Base-by-base conservation (phyloP, 208 protist species). In the Wallacemonas sp. region DNA sequence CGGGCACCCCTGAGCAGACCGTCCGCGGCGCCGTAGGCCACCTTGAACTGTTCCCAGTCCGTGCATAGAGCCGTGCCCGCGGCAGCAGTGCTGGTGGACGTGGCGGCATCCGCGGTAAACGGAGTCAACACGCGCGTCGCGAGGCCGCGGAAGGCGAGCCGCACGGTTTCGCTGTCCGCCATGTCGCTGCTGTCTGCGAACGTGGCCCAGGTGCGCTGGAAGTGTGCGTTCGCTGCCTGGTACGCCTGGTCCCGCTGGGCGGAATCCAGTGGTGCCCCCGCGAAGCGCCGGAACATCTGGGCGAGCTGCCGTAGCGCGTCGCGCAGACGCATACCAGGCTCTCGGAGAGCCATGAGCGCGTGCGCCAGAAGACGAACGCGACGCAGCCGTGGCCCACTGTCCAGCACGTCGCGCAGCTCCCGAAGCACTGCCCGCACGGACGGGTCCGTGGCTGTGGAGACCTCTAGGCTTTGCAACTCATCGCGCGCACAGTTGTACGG, bases 401-500 rank as follows among this genome's bases (percentile, higher is more conserved):
- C 60, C 19, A 44, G 37, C 34, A 63, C 38, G 37, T 33, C 19
- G 3, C 44, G 34, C 29, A 68, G 52, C 26, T 59, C 19, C 60
- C 57, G 17, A 3, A 62, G 55, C 24, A 37, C 55, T 3, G 26
- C 10, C 60, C 17, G 21, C 27, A 55, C 36, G 17, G 19, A 12
- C 32, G 34, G 10, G 34, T 3, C 15, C 22, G 21, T 63, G 22
- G 38, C n/a, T 2, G 6, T 38, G 53, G 29, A 29, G n/a, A 9
- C 53, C 8, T 64, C 37, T 19, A 68, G 37, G 22, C 39, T 53
- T 3, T 26, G 26, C 45, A 94, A 52, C 45, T 85, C 80, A 27
- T 89, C 71, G 45, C 32, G 46, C 38, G 68, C 80, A 42, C 93
- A 88, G 53, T 81, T 59, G 46, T 81, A 76, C 9, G 93, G 82